Evolutionary conservation across 805 yeast species (phyloP).

Genomic region (Vanderwaltozyma polyspora): DNA sequence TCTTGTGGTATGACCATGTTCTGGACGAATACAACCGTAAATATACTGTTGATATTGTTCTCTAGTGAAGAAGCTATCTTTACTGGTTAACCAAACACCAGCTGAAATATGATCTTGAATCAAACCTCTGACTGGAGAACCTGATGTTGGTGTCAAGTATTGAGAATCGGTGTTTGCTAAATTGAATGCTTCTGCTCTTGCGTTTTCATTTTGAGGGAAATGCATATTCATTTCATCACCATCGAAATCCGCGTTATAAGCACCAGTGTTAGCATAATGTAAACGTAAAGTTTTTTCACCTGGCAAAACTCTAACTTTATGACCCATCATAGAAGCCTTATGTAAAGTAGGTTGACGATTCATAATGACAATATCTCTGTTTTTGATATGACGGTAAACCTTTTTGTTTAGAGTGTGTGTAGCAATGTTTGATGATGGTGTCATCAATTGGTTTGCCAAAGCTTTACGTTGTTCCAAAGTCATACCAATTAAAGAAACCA

Average conservation of each 20-base stretch:
- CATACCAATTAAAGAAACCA: slow-evolving; percentile 79
- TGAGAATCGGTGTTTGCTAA: slow-evolving; percentile 96
- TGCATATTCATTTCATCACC: slow-evolving; percentile 99
- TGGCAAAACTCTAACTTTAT: slow-evolving; percentile 90
- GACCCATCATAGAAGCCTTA: slow-evolving; percentile 99
- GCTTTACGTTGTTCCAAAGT: slow-evolving; percentile 89
- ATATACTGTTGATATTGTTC: slow-evolving; percentile 88
- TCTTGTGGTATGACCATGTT: slow-evolving; percentile 86
- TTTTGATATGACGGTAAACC: slow-evolving; percentile 87
- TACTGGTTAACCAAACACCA: slow-evolving; percentile 95
- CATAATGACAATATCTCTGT: slow-evolving; percentile 93
- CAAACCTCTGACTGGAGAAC: slow-evolving; percentile 95
- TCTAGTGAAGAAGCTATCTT: slow-evolving; percentile 83
- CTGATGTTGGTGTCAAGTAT: slow-evolving; percentile 95
- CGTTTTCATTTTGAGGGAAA: slow-evolving; percentile 96
- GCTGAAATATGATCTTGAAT: slow-evolving; percentile 98
- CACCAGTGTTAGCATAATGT: slow-evolving; percentile 98
- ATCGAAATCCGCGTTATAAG: slow-evolving; percentile 97
- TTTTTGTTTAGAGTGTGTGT: slow-evolving; percentile 69
- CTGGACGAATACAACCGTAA: slow-evolving; percentile 92
- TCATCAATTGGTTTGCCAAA: slow-evolving; percentile 82
- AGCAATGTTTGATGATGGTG: slow-evolving; percentile 60
- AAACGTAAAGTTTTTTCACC: slow-evolving; percentile 93
- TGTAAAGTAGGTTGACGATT: slow-evolving; percentile 98
- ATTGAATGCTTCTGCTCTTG: slow-evolving; percentile 89